phyloP scores from a whole-genome alignment of 306 rosid species.

The Prunus campanulata region DNA sequence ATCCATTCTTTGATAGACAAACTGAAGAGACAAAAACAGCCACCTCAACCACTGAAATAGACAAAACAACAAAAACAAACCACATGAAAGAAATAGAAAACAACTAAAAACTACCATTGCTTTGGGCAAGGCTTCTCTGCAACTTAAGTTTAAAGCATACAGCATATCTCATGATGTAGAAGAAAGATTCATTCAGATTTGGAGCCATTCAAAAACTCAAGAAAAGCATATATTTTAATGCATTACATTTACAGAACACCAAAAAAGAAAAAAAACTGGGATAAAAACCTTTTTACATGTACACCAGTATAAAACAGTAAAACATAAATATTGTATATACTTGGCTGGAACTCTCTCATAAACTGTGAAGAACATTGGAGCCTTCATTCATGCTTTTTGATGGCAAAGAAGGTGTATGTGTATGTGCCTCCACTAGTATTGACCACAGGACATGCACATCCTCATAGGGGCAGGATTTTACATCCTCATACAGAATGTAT shows the following conservation, averaged over 20 bases:
- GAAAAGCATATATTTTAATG: constrained; percentile 14
- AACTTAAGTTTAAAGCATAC: neutral
- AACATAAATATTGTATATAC: constrained; percentile 28
- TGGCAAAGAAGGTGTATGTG: constrained; percentile 45
- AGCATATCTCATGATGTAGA: neutral
- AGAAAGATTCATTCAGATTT: constrained; percentile 10
- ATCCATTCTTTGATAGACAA: constrained; percentile 35
- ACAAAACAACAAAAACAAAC: constrained; percentile 41
- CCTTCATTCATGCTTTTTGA: constrained; percentile 38
- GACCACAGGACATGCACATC: constrained; percentile 95
- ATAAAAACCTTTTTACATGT: constrained; percentile 12
- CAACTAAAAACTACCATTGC: neutral
- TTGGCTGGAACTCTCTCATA: constrained; percentile 31
- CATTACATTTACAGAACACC: constrained; percentile 1
- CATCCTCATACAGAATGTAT: constrained; percentile 90
- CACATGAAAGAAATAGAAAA: neutral
- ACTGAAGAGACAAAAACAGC: constrained; percentile 22
- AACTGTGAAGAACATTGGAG: constrained; percentile 16
- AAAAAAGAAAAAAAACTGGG: neutral
- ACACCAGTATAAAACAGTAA: neutral
- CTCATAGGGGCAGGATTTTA: constrained; percentile 80
- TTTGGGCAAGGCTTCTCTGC: constrained; percentile 4
- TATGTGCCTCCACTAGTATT: constrained; percentile 77
- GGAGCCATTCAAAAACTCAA: constrained; percentile 13
- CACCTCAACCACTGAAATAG: constrained; percentile 53